Evolutionary conservation across 345 rosid genomes (phyloP), one percentile per base, ranked within the genome.

Genomic region (Anastatica hierochuntica): DNA sequence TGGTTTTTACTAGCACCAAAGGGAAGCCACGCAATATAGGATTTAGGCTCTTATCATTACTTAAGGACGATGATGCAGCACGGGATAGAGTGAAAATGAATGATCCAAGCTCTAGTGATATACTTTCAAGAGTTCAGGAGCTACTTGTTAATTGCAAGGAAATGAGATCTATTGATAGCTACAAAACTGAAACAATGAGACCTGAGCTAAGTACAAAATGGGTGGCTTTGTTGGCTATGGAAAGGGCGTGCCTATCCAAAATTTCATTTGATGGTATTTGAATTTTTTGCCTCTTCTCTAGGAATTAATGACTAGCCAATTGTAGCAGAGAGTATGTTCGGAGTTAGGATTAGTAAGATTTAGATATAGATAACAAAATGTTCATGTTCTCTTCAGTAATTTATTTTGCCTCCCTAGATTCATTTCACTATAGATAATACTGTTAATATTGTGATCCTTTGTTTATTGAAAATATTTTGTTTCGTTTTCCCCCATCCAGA

Each of bases 161-260:
- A 65, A 65, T 88, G 59, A 76, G 71, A 72, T n/a, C n/a, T n/a
- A n/a, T n/a, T n/a, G 48, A 52, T 57, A 69, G 64, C 66, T 70
- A 65, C 62, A 72, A 60, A 54, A 64, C 44, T 48, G 75, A 70
- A 73, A 16, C 92, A 87, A 21, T 65, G 48, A 63, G 80, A 77
- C 77, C 95, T 83, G 96, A 88, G 70, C 71, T 82, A 58, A 74
- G 71, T 58, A 75, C 84, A 1, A 88, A 85, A 77, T 94, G 95
- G 95, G 64, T 94, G 42, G 90, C 95, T 57, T 72, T 94, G 80
- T 68, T 84, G 79, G 69, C 84, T 8, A 77, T 85, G 78, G 99
- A 94, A 80, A 88, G 85, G 69, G 95, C 97, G 58, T 88, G 97
- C 74, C 67, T 85, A 56, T 82, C 97, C 50, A 84, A 78, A 60